Conservation (phyloP, 2,329 filamentous ascomycete genomes). For the Clarireedia homoeocarpa region DNA sequence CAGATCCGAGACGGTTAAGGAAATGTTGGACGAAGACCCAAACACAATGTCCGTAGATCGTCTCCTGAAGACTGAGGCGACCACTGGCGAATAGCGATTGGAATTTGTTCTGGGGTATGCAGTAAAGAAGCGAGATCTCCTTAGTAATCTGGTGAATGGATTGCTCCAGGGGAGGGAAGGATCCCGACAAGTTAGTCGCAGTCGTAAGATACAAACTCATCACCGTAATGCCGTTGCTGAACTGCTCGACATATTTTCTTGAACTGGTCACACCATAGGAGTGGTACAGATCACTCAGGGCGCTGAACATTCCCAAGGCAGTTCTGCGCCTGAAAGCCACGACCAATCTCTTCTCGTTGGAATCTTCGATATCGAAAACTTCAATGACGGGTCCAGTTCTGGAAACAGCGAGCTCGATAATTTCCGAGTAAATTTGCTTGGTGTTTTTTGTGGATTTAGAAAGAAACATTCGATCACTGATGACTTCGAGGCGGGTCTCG, state of each 20-base stretch:
- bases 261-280: constrained; percentile 97
- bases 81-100: constrained; percentile 82
- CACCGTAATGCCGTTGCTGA: constrained; percentile 95
- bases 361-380: constrained; percentile 90
- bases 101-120: constrained; percentile 94
- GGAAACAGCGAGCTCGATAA: constrained; percentile 76
- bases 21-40: constrained; percentile 99
- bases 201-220: constrained; percentile 92
- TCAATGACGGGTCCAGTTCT: constrained; percentile 94
- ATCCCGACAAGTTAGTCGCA: constrained; percentile 47
- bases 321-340: constrained; percentile 92
- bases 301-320: constrained; percentile 88
- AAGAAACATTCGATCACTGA: constrained; percentile 88
- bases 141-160: constrained; percentile 99
- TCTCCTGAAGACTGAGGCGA: constrained; percentile 86
- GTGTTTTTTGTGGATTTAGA: constrained; percentile 96
- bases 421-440: constrained; percentile 89
- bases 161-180: constrained; percentile 75
- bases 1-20: constrained; percentile 80
- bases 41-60: constrained; percentile 92
- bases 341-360: constrained; percentile 86
- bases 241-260: constrained; percentile 96
- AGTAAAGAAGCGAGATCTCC: constrained; percentile 94
- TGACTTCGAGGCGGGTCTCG: constrained; percentile 84
- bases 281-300: constrained; percentile 92